Conservation (phyloP, 140 eudicot genomes). For the Ambrosia hybrid region DNA sequence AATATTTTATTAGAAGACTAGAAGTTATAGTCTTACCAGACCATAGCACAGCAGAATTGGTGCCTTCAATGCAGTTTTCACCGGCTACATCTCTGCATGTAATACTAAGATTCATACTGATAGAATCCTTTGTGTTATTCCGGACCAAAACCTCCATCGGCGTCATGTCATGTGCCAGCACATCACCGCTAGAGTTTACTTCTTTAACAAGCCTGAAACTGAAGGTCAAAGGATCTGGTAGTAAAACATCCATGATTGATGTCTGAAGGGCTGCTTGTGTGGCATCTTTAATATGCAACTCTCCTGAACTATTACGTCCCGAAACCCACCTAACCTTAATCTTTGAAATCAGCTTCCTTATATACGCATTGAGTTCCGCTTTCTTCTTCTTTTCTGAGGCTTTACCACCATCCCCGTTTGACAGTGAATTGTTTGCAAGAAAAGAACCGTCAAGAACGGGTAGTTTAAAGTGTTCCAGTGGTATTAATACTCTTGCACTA, state of each 20-base stretch:
- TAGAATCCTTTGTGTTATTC: slow-evolving; percentile 79
- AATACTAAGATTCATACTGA: slow-evolving; percentile 67
- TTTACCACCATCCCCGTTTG: slow-evolving; percentile 46
- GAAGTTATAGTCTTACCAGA: slow-evolving; percentile 50
- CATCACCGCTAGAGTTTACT: slow-evolving; percentile 20
- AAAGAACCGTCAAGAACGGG: slow-evolving; percentile 85
- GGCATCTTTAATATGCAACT: slow-evolving; percentile 84
- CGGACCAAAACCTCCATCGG: slow-evolving; percentile 93
- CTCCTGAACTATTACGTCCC: slow-evolving; percentile 92
- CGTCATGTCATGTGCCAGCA: slow-evolving; percentile 79
- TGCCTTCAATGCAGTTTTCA: slow-evolving; percentile 85
- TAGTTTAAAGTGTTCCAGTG: slow-evolving; percentile 84
- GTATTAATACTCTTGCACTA: slow-evolving; percentile 85
- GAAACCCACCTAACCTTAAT: slow-evolving; percentile 95
- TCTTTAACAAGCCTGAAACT: slow-evolving; percentile 64
- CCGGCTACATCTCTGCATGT: slow-evolving; percentile 93
- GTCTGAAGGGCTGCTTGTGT: slow-evolving; percentile 90
- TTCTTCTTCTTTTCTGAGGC: slow-evolving; percentile 69
- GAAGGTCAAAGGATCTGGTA: slow-evolving; percentile 94
- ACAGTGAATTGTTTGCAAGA: slow-evolving; percentile 44
- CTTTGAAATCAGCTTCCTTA: slow-evolving; percentile 71
- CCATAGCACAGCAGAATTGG: slow-evolving; percentile 83
- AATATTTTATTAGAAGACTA: too few species aligned
- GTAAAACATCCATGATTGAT: slow-evolving; percentile 84
- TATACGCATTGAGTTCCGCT: slow-evolving; percentile 81